Base-by-base conservation (phyloP, 176 grass and related monocot species). In the Rhynchospora breviuscula region DNA sequence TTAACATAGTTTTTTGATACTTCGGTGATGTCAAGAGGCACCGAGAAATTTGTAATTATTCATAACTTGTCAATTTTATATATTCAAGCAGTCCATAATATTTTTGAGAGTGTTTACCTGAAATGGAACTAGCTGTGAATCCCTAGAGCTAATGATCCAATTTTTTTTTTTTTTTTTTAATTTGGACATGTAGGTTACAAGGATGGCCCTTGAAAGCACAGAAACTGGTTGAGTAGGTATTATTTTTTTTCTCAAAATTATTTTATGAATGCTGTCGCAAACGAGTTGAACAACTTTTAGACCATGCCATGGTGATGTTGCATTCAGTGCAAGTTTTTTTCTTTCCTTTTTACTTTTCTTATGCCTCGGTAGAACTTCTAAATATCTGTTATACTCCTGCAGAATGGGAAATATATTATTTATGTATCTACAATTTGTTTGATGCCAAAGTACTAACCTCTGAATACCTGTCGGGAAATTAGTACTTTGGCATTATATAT, bases 161-260 rank as follows among this genome's bases (percentile, higher is more conserved):
- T 85, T 7, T 87, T 45, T 7, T 85, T 22, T 40, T 66, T 83
- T 29, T 85, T 7, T 87, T 45, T 7, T 85, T 22, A 47, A 71
- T 83, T 29, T 72, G 76, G 46, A 51, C 63, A 44, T 85, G 26
- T 80, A 99, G 96, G 96, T 99, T 59, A 99, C 95, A 91, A 79
- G 93, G 87, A 99, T 99, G 96, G 91, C 95, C 81, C 93, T 93
- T 29, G 96, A 99, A 86, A 99, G 91, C 68, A 90, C 96, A 3
- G 96, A 99, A 99, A 81, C 86, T 98, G 47, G 96, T 93, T 10
- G 96, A 98, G 63, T 93, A 98, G 92, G 92, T 98, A 93, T 83
- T 81, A 46, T 49, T 56, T 70, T 70, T 6, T 64, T 43, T 23
- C 11, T 70, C 66, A 9, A 52, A 75, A 52, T 1, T 53, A 47